Percentiles rank a stretch among this genome's conserved stretches.
Evolutionary conservation across 2,329 filamentous ascomycete genomes (phyloP).

Genomic region (Aureobasidium sp.): DNA sequence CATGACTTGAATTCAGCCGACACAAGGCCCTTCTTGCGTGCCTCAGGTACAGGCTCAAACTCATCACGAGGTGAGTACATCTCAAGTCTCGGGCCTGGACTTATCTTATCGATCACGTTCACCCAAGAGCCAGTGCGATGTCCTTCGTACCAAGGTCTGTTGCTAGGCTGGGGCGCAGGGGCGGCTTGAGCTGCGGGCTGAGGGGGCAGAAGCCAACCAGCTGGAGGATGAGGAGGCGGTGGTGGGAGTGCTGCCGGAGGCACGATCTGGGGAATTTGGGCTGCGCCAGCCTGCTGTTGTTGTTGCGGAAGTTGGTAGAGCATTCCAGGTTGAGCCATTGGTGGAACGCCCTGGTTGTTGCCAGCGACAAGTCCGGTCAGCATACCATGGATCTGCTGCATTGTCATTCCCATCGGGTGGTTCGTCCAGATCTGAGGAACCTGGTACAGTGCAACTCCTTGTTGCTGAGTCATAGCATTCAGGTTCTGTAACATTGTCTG

Average conservation of each 20-base stretch:
- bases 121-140: constrained; percentile 45
- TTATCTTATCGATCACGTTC: constrained; percentile 43
- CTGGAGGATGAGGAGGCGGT: background rate
- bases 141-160: constrained; percentile 23
- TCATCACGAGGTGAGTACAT: constrained; percentile 32
- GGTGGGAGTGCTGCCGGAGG: background rate
- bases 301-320: background rate
- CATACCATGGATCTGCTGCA: constrained; percentile 8
- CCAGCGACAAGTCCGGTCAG: background rate
- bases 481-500: background rate
- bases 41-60: constrained; percentile 21
- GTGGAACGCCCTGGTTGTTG: background rate
- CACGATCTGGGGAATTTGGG: background rate
- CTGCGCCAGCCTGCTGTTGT: background rate
- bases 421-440: constrained; percentile 10
- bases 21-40: constrained; percentile 29
- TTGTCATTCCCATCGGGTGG: constrained; percentile 7
- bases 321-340: constrained; percentile 6
- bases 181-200: background rate
- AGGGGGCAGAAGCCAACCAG: background rate
- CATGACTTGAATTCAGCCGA: constrained; percentile 52
- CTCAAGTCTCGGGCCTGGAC: constrained; percentile 39
- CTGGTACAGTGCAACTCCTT: background rate
- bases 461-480: background rate
- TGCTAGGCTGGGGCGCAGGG: background rate